Base-by-base conservation (phyloP, 257 asterid species). In the Solanum etuberosum region DNA sequence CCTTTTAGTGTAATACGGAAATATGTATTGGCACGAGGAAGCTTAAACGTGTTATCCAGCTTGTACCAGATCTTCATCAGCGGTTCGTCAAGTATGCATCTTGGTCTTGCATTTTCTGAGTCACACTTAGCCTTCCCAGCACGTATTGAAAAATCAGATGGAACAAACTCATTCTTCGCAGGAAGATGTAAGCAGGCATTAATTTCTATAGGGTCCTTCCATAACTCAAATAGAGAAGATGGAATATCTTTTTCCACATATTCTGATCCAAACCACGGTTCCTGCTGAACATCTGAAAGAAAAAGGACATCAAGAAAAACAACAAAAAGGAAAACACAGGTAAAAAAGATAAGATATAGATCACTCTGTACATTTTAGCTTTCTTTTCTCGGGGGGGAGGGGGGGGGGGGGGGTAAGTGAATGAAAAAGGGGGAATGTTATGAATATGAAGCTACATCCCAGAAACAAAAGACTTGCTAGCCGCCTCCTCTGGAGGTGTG, bases 251-350 rank as follows among this genome's bases (percentile, higher is more conserved):
- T 98, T 92, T 94, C 99, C 27, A 90, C 89, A 90, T 94, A 97
- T 88, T 87, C 91, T 68, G 99, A 93, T 86, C 98, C 98, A 92
- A 97, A 97, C 99, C 99, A 97, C 35, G 99, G 99, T 94, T 97
- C 99, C 71, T 65, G 86, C 89, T 92, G 97, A 88, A 93, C 84
- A 91, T 93, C 99, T 97, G 94, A 88, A 89, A 77, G 67, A 71
- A 67, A 85, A 68, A 86, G 85, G 85, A 29, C 77, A 57, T 59
- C 40, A 61, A 40, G 73, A 42, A 89, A 68, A 57, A 68, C 51
- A 43, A 70, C 48, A 71, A 70, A 85, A 43, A 35, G 65, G 65
- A 9, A 42, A 40, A 78, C 84, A 18, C 40, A 16, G 84, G 34
- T n/a, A 78, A 46, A 43, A 78, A 27, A 27, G 6, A 78, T 27